Evolutionary conservation across 1,284 basidiomycete species (phyloP).

Genomic region (Phaffia rhodozyma): DNA sequence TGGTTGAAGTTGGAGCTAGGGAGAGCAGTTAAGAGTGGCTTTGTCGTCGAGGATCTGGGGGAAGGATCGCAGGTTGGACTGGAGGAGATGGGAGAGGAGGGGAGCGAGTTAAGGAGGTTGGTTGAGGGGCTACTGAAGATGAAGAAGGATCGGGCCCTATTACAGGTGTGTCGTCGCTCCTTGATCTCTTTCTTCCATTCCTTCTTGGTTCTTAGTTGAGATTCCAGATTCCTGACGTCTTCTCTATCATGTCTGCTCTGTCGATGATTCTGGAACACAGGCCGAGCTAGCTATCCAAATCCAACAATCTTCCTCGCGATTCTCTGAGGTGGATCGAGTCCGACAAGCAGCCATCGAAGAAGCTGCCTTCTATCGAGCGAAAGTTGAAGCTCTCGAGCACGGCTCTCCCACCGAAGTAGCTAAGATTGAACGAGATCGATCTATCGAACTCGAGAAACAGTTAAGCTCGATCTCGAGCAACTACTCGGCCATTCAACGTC

Average conservation of each 20-base stretch:
- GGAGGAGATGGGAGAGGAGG: conserved; percentile 26
- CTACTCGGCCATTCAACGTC: conserved; percentile 44
- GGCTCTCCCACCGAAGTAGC: conserved; percentile 52
- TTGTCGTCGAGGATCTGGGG: conserved; percentile 49
- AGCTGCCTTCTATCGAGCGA: conserved; percentile 91
- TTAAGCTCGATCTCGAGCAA: conserved; percentile 55
- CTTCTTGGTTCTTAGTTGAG: not conserved
- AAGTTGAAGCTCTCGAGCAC: conserved; percentile 72
- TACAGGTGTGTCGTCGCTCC: conserved; percentile 53
- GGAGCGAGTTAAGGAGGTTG: conserved; percentile 40
- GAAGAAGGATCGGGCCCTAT: conserved; percentile 76
- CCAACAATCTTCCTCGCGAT: conserved; percentile 58
- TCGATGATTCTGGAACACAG: conserved; percentile 36
- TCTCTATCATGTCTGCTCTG: not conserved
- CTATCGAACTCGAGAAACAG: conserved; percentile 66
- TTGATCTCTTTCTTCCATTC: not conserved
- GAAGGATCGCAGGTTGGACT: conserved; percentile 31
- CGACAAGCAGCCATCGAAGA: conserved; percentile 78
- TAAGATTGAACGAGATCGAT: conserved; percentile 68
- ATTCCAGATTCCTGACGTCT: not conserved
- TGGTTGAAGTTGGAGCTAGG: conserved; percentile 78
- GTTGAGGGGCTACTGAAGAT: conserved; percentile 66
- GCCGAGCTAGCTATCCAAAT: conserved; percentile 61
- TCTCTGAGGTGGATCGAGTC: conserved; percentile 67
- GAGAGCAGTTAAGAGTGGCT: conserved; percentile 70